phyloP scores from a whole-genome alignment of 495 filamentous ascomycete species.

The Aspergillus saccharolyticus region DNA sequence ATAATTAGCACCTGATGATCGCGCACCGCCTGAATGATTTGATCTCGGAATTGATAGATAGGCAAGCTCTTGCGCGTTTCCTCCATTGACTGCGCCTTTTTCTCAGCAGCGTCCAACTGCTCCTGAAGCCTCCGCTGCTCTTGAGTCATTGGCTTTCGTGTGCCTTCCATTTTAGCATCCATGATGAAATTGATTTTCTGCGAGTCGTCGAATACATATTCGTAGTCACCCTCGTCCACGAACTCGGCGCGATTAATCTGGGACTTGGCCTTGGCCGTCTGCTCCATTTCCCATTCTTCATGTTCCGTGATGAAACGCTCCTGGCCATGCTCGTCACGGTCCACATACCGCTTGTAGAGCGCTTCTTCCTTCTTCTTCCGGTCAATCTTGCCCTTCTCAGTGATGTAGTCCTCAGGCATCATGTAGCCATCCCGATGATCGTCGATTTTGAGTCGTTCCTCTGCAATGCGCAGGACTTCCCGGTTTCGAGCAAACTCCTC shows the following conservation, averaged over 20 bases:
- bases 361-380: slow-evolving; percentile 86
- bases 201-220: slow-evolving; percentile 87
- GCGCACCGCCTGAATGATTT: slow-evolving; percentile 70
- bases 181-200: slow-evolving; percentile 84
- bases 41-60: slow-evolving; percentile 77
- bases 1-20: slow-evolving; percentile 80
- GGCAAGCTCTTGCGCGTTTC: slow-evolving; percentile 88
- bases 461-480: slow-evolving; percentile 79
- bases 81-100: slow-evolving; percentile 77
- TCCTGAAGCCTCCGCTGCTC: slow-evolving; percentile 76
- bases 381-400: slow-evolving; percentile 86
- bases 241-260: slow-evolving; percentile 73
- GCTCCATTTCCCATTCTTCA: slow-evolving; percentile 93
- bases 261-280: slow-evolving; percentile 81
- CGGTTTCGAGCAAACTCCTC: slow-evolving; percentile 88
- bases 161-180: slow-evolving; percentile 65
- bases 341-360: slow-evolving; percentile 85
- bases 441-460: slow-evolving; percentile 83
- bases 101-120: slow-evolving; percentile 81
- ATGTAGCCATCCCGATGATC: slow-evolving; percentile 91
- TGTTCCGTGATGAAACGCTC: slow-evolving; percentile 92
- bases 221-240: slow-evolving; percentile 83
- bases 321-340: slow-evolving; percentile 79
- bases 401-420: slow-evolving; percentile 92
- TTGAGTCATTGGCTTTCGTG: slow-evolving; percentile 60